Evolutionary conservation across 371 early-diverging fungal species (phyloP).

Genomic region (Mortierella polycephala): DNA sequence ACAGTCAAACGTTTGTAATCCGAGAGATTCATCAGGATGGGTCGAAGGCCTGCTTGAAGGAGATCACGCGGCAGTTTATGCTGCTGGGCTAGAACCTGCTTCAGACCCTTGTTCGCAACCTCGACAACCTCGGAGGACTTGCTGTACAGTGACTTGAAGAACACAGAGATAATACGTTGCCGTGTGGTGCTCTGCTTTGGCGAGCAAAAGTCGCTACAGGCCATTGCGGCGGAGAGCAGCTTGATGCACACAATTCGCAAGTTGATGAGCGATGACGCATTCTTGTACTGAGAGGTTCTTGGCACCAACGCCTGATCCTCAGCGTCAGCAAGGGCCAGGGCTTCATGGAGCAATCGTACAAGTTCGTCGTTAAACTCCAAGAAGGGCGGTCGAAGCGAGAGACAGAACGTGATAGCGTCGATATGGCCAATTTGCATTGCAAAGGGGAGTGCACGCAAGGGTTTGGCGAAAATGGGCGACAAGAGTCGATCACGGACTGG

Average conservation of each 20-base stretch:
- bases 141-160: constrained; percentile 97
- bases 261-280: constrained; percentile 82
- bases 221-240: constrained; percentile 93
- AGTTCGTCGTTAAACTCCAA: constrained; percentile 94
- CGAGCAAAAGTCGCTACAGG: constrained; percentile 81
- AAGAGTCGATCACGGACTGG: constrained; percentile 90
- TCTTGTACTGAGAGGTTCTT: constrained; percentile 86
- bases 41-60: constrained; percentile 95
- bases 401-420: constrained; percentile 97
- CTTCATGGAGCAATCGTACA: constrained; percentile 90
- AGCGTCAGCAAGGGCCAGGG: constrained; percentile 94
- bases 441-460: constrained; percentile 94
- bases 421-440: constrained; percentile 98
- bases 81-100: constrained; percentile 86
- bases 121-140: constrained; percentile 94
- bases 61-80: constrained; percentile 95
- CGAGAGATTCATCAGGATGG: constrained; percentile 93
- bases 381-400: constrained; percentile 91
- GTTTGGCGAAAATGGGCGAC: constrained; percentile 96
- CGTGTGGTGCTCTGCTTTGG: constrained; percentile 81
- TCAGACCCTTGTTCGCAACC: constrained; percentile 93
- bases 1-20: constrained; percentile 95
- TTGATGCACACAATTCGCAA: constrained; percentile 96
- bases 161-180: constrained; percentile 93
- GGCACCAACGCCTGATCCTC: constrained; percentile 96